phyloP scores from a whole-genome alignment of 345 rosid genomes.

The Physaria fendleri region DNA sequence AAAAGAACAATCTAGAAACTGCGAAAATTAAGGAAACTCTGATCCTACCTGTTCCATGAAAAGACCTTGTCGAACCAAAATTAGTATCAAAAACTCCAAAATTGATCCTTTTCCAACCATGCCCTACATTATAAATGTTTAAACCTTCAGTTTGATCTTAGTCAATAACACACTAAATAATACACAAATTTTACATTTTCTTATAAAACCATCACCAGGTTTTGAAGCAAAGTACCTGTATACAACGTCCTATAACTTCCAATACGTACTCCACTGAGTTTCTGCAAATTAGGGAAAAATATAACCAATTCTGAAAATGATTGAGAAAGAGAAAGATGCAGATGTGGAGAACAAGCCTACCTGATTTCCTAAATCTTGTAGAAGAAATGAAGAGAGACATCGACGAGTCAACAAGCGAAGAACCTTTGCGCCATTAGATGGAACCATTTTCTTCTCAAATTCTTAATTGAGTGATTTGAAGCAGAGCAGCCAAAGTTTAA shows the following conservation, averaged over 20 bases:
- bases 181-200: background rate
- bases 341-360: conserved; percentile 32
- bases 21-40: background rate
- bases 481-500: conserved; percentile 20
- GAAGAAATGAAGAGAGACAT: conserved; percentile 32
- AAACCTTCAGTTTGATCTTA: background rate
- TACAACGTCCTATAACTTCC: conserved; percentile 45
- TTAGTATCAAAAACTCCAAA: conserved; percentile 38
- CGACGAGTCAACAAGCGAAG: conserved; percentile 47
- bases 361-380: conserved; percentile 27
- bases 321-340: background rate
- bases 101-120: conserved; percentile 38
- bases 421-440: conserved; percentile 56
- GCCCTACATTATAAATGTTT: conserved; percentile 4
- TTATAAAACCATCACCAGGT: conserved; percentile 29
- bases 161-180: background rate
- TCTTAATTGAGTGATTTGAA: too few relatives aligned
- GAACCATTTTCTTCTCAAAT: too few relatives aligned
- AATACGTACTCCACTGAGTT: conserved; percentile 26
- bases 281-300: conserved; percentile 30
- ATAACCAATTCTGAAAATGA: background rate
- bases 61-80: conserved; percentile 46
- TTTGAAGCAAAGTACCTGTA: conserved; percentile 26
- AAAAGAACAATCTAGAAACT: background rate
- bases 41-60: conserved; percentile 83